Conservation (phyloP, 257 asterid species). For the Solanum sejunctum region DNA sequence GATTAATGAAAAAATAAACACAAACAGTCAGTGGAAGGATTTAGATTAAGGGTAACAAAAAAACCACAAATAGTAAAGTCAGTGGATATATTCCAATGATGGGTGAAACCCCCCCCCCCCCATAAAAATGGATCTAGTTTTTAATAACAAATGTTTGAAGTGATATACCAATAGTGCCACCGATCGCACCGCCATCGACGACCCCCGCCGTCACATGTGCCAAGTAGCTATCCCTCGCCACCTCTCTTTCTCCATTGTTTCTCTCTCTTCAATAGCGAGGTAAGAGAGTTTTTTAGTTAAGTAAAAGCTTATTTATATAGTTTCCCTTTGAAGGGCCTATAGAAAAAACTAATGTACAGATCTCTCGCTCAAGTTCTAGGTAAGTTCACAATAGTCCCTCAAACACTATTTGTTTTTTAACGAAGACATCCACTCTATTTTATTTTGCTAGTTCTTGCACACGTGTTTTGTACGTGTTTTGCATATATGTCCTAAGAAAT, state of each 20-base stretch:
- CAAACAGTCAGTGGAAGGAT: too few species aligned
- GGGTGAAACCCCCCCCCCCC: not conserved
- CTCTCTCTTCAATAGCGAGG: not conserved
- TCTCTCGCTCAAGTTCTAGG: not conserved
- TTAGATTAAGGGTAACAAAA: too few species aligned
- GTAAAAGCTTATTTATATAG: not conserved
- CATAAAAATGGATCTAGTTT: not conserved
- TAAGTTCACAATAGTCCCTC: not conserved
- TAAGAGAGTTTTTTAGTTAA: not conserved
- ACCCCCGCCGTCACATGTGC: constrained; percentile 51
- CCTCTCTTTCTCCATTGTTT: constrained; percentile 3
- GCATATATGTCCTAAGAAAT: too few species aligned
- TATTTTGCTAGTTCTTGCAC: too few species aligned
- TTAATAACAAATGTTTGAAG: not conserved
- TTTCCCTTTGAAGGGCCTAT: not conserved
- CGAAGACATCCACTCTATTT: too few species aligned
- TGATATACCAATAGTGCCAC: constrained; percentile 65
- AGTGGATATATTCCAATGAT: not conserved
- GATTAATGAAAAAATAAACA: too few species aligned
- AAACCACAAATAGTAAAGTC: not conserved
- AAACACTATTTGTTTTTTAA: not conserved
- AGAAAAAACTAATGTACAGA: not conserved
- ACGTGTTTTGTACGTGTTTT: too few species aligned
- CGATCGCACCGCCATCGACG: constrained; percentile 77
- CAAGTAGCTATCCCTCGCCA: constrained; percentile 74